Evolutionary conservation across 2,329 filamentous ascomycete genomes (phyloP).

Genomic region (Magnaporthales sp.): DNA sequence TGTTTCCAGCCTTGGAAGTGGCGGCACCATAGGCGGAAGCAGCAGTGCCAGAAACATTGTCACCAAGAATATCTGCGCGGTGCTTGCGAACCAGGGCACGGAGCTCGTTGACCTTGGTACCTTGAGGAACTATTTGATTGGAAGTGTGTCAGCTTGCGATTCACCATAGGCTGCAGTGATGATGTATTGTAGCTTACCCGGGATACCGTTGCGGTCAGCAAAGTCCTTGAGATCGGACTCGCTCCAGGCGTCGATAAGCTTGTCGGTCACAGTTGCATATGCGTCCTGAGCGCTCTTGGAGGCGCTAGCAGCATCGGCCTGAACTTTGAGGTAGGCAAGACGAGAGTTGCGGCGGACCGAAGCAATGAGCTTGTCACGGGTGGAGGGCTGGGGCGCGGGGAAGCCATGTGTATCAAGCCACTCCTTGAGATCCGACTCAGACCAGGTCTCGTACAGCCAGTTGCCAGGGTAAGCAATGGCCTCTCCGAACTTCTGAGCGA

Average conservation of each 20-base stretch:
- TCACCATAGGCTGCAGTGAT: neutral
- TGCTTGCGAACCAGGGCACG: conserved; percentile 85
- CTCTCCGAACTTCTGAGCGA: conserved; percentile 68
- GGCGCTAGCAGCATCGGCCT: conserved; percentile 50
- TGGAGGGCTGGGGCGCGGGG: conserved; percentile 74
- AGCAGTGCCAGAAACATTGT: conserved; percentile 50
- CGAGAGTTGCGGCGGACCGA: conserved; percentile 85
- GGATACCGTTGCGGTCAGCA: conserved; percentile 80
- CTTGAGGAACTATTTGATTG: conserved; percentile 63
- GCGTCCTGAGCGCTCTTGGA: conserved; percentile 59
- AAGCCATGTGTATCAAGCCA: conserved; percentile 88
- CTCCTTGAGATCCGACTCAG: conserved; percentile 85
- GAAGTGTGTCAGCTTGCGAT: conserved; percentile 17
- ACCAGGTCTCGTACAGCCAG: conserved; percentile 90
- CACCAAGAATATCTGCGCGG: conserved; percentile 61
- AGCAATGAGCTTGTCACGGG: conserved; percentile 81
- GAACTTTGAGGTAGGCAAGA: conserved; percentile 61
- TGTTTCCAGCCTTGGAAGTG: conserved; percentile 65
- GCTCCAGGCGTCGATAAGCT: conserved; percentile 82
- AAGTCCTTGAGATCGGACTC: conserved; percentile 87
- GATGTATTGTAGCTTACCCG: conserved; percentile 21
- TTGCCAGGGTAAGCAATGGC: conserved; percentile 81
- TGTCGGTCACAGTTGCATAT: conserved; percentile 69
- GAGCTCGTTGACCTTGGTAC: conserved; percentile 82
- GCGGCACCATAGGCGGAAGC: conserved; percentile 60